Evolutionary conservation across 805 yeast genomes (phyloP).

Genomic region (Metschnikowia gelsemii): DNA sequence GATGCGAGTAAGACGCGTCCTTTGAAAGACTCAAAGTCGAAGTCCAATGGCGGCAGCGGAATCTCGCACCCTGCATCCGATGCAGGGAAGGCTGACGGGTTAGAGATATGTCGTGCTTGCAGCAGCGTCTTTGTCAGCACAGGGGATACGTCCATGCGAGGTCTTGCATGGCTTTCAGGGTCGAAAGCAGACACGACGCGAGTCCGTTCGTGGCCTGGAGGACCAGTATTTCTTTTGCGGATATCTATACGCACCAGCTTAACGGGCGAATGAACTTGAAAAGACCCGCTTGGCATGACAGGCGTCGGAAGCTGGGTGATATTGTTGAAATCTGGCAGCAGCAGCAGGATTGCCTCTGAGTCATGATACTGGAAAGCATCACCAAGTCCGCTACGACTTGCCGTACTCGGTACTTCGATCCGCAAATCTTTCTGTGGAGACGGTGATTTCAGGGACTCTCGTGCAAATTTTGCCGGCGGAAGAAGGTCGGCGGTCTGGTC

Average conservation of each 20-base stretch:
- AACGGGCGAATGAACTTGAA: neutral
- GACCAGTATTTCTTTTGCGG: conserved; percentile 9
- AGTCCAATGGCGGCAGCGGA: conserved; percentile 19
- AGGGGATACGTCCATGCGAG: conserved; percentile 7
- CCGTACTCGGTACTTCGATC: conserved; percentile 15
- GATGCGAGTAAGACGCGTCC: conserved; percentile 16
- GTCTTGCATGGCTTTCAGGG: conserved; percentile 7
- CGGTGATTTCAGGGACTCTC: neutral
- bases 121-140: conserved; percentile 6
- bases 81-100: conserved; percentile 9
- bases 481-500: too few relatives aligned
- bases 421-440: conserved; percentile 6
- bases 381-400: conserved; percentile 7
- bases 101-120: conserved; percentile 15
- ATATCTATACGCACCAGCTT: conserved; percentile 7
- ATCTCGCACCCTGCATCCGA: conserved; percentile 1
- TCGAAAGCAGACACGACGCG: conserved; percentile 18
- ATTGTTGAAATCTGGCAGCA: conserved; percentile 25
- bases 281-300: conserved; percentile 21
- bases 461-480: too few relatives aligned
- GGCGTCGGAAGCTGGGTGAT: conserved; percentile 51
- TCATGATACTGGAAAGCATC: conserved; percentile 15
- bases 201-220: neutral
- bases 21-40: conserved; percentile 1
- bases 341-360: neutral